Conservation (phyloP, 208 protist genomes). For the Leishmania martiniquensis region DNA sequence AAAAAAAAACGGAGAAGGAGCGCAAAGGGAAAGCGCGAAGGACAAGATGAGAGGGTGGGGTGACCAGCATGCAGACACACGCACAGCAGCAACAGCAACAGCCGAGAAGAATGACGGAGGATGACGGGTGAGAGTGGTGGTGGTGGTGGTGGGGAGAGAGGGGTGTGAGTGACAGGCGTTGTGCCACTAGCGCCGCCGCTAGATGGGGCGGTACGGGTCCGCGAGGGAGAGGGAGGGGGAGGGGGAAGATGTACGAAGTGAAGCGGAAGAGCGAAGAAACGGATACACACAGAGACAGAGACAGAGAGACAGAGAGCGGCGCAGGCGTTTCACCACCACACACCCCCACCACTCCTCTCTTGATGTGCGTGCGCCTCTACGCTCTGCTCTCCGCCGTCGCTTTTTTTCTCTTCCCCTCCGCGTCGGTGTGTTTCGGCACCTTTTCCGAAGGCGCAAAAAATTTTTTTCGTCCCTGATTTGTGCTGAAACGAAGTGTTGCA, state of each 20-base stretch:
- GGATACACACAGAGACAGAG: background rate
- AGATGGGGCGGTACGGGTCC: background rate
- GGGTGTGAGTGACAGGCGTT: background rate
- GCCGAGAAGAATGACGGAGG: background rate
- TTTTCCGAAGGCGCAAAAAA: too few relatives aligned
- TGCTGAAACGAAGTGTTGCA: too few relatives aligned
- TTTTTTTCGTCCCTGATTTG: too few relatives aligned
- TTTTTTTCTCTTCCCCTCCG: too few relatives aligned
- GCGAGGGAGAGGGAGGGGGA: conserved; percentile 6
- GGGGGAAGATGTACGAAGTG: background rate
- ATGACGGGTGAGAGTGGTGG: background rate
- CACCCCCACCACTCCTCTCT: too few relatives aligned
- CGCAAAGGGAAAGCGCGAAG: background rate
- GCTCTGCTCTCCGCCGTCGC: too few relatives aligned
- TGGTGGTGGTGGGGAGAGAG: too few relatives aligned
- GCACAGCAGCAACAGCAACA: background rate
- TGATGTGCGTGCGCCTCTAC: too few relatives aligned
- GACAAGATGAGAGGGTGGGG: background rate
- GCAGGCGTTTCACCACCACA: too few relatives aligned
- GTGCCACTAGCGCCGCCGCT: background rate
- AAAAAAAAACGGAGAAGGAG: background rate
- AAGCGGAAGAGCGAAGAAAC: background rate
- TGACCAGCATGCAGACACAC: background rate
- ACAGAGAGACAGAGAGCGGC: too few relatives aligned
- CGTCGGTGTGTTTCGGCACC: too few relatives aligned